Evolutionary conservation across 1,284 basidiomycete genomes (phyloP).

Genomic region (Megacollybia platyphylla): DNA sequence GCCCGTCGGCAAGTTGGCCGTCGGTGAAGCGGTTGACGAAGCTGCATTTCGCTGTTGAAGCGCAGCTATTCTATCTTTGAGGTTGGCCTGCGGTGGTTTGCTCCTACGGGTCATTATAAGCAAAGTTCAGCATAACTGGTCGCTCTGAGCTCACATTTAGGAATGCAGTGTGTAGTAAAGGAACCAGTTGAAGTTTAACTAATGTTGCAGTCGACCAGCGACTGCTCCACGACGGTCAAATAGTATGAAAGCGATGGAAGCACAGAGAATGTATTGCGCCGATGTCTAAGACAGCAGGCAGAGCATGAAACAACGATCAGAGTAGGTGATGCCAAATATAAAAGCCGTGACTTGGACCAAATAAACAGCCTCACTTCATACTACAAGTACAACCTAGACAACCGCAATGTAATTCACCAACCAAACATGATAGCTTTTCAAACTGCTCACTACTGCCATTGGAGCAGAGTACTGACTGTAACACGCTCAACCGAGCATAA

Average conservation of each 20-base stretch:
- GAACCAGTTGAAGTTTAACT: background rate
- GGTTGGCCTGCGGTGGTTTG: slow-evolving; percentile 31
- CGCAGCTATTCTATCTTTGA: slow-evolving; percentile 68
- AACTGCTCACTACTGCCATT: background rate
- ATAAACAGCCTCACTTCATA: no score
- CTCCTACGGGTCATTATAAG: background rate
- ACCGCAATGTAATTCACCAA: no score
- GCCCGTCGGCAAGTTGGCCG: slow-evolving; percentile 12
- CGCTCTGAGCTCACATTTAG: background rate
- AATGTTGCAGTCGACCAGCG: background rate
- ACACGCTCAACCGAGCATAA: background rate
- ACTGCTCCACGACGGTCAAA: background rate
- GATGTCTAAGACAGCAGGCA: background rate
- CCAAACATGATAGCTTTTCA: no score
- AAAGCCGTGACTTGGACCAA: no score
- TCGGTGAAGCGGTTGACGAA: slow-evolving; percentile 16
- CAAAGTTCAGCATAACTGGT: background rate
- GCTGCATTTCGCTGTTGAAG: slow-evolving; percentile 46
- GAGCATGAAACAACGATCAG: background rate
- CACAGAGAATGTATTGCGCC: background rate
- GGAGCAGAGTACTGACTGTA: background rate
- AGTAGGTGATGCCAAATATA: background rate
- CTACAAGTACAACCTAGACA: no score
- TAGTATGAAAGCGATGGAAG: background rate
- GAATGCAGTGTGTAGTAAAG: no score